Base-by-base conservation (phyloP, 2,329 filamentous ascomycete genomes). In the Colletotrichum musicola region DNA sequence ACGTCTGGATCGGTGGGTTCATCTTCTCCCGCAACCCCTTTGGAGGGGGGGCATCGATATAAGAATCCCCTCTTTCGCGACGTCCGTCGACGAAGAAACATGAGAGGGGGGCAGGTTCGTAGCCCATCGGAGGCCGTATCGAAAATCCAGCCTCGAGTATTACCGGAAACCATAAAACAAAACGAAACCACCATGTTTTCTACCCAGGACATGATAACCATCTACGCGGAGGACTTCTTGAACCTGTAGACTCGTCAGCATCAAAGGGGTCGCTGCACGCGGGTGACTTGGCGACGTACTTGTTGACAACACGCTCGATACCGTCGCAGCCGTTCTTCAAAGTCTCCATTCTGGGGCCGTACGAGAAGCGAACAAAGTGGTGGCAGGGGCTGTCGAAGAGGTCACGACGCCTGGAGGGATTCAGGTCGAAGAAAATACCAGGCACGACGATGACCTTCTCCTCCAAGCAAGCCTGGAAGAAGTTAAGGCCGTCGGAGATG, bases 401-500 rank as follows among this genome's bases (percentile, higher is more conserved):
- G 80, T 98, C 95, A 78, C 95, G 88, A 72, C 95, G 88, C 79
- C 94, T 92, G 42, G 92, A 92, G 4, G 95, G 95, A 83, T 98
- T 98, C 72, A 98, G 82, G 76, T 98, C 95, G 79, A 98, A 98
- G 87, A 98, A 98, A 80, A 98, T 98, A 69, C 95, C 95, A 0
- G 95, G 95, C 4, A 98, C 95, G 18, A 98, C 94, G 76, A 98
- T 98, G 73, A 97, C 93, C 86, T 97, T 97, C 85, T 98, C 94
- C 76, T 93, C 90, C 51, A 98, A 84, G 77, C 96, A 96, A 35
- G 94, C 94, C 79, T 96, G 90, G 89, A 98, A 98, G 87, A 98
- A 98, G 84, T 97, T 97, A 76, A 98, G 84, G 9, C 95, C 95
- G 78, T 98, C 95, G 68, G 92, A 91, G 79, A 98, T 97, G 70